A percentile compares a stretch with the other conserved stretches of the same genome.
phyloP scores from a whole-genome alignment of 345 rosid species.

The Citrus sp. region DNA sequence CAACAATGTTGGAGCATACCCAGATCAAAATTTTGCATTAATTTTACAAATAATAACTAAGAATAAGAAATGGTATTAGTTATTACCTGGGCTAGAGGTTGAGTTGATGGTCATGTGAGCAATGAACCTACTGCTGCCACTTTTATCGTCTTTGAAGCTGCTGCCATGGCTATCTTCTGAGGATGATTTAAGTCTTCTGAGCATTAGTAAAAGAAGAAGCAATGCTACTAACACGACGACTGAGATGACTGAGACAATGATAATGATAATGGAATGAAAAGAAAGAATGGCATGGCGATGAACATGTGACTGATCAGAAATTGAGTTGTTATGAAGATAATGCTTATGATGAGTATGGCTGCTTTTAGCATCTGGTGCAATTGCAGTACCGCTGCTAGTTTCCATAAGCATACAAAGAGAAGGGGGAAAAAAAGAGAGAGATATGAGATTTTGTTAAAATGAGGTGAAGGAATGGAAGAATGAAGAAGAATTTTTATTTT shows the following conservation, averaged over 20 bases:
- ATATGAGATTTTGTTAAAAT: not conserved
- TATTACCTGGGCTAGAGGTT: slow-evolving; percentile 73
- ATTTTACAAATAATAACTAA: not conserved
- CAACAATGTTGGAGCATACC: slow-evolving; percentile 9
- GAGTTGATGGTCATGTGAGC: slow-evolving; percentile 41
- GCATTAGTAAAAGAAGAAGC: slow-evolving; percentile 38
- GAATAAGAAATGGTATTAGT: not conserved
- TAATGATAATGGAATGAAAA: slow-evolving; percentile 42
- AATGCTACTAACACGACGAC: slow-evolving; percentile 34
- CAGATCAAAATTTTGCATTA: not conserved
- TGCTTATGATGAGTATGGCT: slow-evolving; percentile 22
- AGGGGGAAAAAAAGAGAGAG: not conserved
- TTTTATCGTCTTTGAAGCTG: slow-evolving; percentile 24
- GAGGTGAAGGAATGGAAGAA: not conserved
- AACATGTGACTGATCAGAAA: slow-evolving; percentile 14
- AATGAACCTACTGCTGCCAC: slow-evolving; percentile 26
- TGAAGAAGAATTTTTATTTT: slow-evolving; percentile 1
- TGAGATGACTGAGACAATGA: slow-evolving; percentile 38
- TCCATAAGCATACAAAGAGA: slow-evolving; percentile 33
- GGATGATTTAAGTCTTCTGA: slow-evolving; percentile 49
- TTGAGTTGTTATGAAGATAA: slow-evolving; percentile 16
- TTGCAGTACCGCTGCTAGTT: slow-evolving; percentile 12
- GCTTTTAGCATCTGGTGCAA: slow-evolving; percentile 19
- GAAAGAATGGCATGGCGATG: slow-evolving; percentile 34
- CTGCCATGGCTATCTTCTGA: slow-evolving; percentile 20